Conservation (phyloP, 805 yeast genomes). For the Geotrichum ghanense region DNA sequence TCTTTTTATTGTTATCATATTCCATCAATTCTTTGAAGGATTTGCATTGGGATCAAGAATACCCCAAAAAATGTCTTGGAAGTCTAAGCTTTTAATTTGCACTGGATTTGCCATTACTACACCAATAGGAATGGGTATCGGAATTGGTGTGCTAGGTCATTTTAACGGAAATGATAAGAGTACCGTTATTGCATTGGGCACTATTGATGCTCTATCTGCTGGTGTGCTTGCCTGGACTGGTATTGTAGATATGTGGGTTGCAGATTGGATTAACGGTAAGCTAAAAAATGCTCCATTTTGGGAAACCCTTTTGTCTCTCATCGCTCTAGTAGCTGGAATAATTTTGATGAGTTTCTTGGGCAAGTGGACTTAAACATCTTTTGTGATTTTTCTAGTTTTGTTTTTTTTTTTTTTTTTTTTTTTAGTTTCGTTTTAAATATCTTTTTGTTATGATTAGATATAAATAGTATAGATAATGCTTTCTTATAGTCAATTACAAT, state of each 20-base stretch:
- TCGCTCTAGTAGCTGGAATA: constrained; percentile 48
- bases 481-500: too few relatives aligned
- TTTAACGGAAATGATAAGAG: constrained; percentile 48
- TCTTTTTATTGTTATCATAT: constrained; percentile 43
- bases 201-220: constrained; percentile 58
- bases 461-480: too few relatives aligned
- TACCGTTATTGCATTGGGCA: constrained; percentile 53
- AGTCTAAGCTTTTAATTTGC: constrained; percentile 9
- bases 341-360: constrained; percentile 61
- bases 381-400: too few relatives aligned
- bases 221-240: constrained; percentile 67
- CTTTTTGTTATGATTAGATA: too few relatives aligned
- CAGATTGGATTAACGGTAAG: constrained; percentile 52
- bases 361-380: constrained; percentile 49
- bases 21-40: constrained; percentile 75
- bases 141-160: constrained; percentile 55
- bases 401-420: too few relatives aligned
- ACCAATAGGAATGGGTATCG: constrained; percentile 63
- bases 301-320: constrained; percentile 41
- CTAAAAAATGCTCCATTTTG: constrained; percentile 51
- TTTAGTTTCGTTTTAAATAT: too few relatives aligned
- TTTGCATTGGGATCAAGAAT: constrained; percentile 67
- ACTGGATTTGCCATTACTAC: constrained; percentile 46
- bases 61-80: constrained; percentile 41
- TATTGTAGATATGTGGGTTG: constrained; percentile 63